Evolutionary conservation across 495 filamentous ascomycete species (phyloP).

Genomic region (Diplogelasinospora grovesii): DNA sequence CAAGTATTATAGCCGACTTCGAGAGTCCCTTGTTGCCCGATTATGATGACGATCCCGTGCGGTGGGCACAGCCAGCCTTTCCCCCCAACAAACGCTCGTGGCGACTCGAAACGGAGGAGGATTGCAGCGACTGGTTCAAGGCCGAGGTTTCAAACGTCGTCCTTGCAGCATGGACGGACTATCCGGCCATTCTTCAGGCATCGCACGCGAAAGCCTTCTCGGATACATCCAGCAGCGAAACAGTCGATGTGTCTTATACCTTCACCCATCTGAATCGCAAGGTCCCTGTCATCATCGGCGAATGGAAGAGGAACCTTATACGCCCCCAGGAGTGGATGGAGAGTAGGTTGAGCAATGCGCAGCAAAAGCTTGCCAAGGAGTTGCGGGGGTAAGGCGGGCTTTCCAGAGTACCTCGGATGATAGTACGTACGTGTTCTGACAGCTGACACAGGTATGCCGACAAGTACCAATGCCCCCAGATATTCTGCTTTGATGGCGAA

Average conservation of each 20-base stretch:
- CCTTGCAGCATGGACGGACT: slow-evolving; percentile 5
- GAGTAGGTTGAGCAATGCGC: not conserved
- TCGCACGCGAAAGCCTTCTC: slow-evolving; percentile 8
- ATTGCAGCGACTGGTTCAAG: slow-evolving; percentile 4
- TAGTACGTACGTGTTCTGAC: not conserved
- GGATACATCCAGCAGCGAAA: not conserved
- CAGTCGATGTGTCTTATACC: slow-evolving; percentile 6
- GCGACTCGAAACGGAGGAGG: slow-evolving; percentile 7
- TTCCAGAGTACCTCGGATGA: no score
- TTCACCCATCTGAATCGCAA: not conserved
- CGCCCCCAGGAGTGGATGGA: not conserved
- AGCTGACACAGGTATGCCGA: slow-evolving; percentile 1
- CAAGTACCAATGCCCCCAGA: slow-evolving; percentile 4
- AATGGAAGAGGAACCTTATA: slow-evolving; percentile 6
- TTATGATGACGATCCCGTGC: slow-evolving; percentile 2
- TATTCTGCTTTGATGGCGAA: not conserved
- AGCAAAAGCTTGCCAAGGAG: slow-evolving; percentile 4
- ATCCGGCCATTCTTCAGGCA: slow-evolving; percentile 5
- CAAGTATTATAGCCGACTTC: no score
- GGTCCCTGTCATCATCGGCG: not conserved
- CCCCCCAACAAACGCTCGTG: not conserved
- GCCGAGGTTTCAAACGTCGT: slow-evolving; percentile 10
- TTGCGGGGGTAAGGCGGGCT: slow-evolving; percentile 5
- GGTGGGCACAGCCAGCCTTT: not conserved
- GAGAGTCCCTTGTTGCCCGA: slow-evolving; percentile 3